Conservation (phyloP, 768 basidiomycete genomes). For the Cantharellus cinnabarinus region DNA sequence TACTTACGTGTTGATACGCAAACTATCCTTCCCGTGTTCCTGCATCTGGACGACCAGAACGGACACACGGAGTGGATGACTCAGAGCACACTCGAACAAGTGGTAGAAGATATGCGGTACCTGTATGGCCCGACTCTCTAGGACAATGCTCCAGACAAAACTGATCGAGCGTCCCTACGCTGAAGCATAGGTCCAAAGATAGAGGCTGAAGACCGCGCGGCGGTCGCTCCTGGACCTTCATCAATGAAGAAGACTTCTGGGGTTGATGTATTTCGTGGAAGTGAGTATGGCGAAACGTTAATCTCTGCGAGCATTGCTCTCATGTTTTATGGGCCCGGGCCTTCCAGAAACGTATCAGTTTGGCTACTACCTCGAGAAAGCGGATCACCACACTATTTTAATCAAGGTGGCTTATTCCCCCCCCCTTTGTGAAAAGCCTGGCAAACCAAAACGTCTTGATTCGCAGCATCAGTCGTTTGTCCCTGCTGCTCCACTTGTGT, state of each 20-base stretch:
- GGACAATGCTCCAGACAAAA: not conserved
- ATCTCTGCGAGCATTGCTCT: not conserved
- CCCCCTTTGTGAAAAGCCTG: not conserved
- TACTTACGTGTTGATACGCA: slow-evolving; percentile 64
- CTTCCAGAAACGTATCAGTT: slow-evolving; percentile 66
- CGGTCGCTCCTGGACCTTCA: slow-evolving; percentile 22
- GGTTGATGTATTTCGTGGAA: slow-evolving; percentile 75
- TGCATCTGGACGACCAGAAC: slow-evolving; percentile 63
- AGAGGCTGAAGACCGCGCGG: slow-evolving; percentile 31
- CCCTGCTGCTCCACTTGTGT: not conserved
- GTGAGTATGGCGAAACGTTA: slow-evolving; percentile 21
- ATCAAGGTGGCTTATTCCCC: slow-evolving; percentile 38
- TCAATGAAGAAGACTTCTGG: slow-evolving; percentile 37
- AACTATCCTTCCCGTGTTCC: slow-evolving; percentile 61
- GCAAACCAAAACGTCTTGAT: not conserved
- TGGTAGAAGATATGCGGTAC: slow-evolving; percentile 59
- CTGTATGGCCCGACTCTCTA: slow-evolving; percentile 23
- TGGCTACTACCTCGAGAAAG: slow-evolving; percentile 72
- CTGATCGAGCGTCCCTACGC: not conserved
- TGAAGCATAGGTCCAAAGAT: slow-evolving; percentile 46
- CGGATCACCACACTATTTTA: slow-evolving; percentile 61
- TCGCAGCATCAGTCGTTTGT: not conserved
- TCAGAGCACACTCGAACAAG: slow-evolving; percentile 55
- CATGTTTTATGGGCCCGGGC: not conserved
- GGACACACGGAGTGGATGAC: slow-evolving; percentile 78